Conservation (phyloP, 1,284 basidiomycete genomes). For the Apiotrichum siamense region DNA sequence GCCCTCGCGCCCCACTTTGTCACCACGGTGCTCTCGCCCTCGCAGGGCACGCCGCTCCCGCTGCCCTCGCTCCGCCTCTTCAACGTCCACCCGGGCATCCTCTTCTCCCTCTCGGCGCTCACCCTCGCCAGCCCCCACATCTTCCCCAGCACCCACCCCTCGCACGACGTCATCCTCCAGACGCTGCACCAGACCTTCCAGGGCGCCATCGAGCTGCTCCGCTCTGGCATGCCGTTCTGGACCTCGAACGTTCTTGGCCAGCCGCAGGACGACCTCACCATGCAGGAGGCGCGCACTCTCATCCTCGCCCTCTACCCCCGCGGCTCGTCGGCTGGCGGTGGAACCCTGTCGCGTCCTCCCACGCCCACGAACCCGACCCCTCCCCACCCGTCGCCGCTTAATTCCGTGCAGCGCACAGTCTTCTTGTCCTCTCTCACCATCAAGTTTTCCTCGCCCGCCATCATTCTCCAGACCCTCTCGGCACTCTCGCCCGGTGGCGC, state of each 20-base stretch:
- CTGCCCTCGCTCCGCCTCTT: conserved; percentile 42
- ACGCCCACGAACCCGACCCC: conserved; percentile 42
- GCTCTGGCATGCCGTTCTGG: conserved; percentile 40
- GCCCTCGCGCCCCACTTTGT: conserved; percentile 45
- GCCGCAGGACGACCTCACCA: conserved; percentile 36
- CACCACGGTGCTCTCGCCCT: conserved; percentile 42
- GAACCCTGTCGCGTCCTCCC: conserved; percentile 29
- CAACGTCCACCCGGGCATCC: conserved; percentile 35
- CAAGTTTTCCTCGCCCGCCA: conserved; percentile 46
- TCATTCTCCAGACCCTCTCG: conserved; percentile 44
- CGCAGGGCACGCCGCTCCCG: conserved; percentile 38
- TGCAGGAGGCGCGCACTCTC: conserved; percentile 42
- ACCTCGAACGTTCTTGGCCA: conserved; percentile 31
- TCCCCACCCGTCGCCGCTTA: conserved; percentile 39
- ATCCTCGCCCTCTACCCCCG: conserved; percentile 43
- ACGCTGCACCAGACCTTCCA: conserved; percentile 38
- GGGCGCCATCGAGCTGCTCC: conserved; percentile 35
- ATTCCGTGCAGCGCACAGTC: conserved; percentile 37
- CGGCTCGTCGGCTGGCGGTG: conserved; percentile 18
- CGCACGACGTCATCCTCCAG: conserved; percentile 31
- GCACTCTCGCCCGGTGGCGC: conserved; percentile 42
- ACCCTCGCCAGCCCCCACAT: conserved; percentile 42
- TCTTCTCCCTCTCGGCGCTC: conserved; percentile 41
- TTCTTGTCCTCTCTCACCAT: conserved; percentile 37
- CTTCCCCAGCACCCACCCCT: conserved; percentile 34